Percentiles rank a stretch among this genome's conserved stretches.
Evolutionary conservation across 108 stramenopile genomes (phyloP).

Genomic region (Nitzschia sp.): DNA sequence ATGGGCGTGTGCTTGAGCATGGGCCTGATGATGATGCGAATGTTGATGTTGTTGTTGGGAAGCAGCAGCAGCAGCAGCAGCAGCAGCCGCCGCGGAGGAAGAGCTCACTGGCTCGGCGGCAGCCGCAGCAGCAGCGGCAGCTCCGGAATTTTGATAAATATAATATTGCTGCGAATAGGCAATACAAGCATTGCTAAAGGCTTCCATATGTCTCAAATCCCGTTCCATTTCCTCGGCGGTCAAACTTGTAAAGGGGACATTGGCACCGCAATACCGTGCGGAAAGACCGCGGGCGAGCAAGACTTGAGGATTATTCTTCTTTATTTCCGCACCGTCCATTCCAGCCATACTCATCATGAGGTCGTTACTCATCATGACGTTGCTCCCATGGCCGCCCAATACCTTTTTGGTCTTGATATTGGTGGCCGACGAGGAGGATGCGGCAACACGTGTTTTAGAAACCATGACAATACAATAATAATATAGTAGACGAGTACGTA

Average conservation of each 20-base stretch:
- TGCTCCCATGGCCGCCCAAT: not conserved
- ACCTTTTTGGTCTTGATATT: constrained; percentile 17
- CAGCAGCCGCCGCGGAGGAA: not conserved
- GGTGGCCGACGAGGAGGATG: not conserved
- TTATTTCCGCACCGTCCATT: too few relatives aligned
- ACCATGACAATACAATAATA: too few relatives aligned
- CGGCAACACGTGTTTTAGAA: constrained; percentile 21
- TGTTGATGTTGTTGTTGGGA: not conserved
- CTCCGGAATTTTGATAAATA: constrained; percentile 49
- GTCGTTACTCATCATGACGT: too few relatives aligned
- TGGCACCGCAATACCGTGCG: constrained; percentile 62
- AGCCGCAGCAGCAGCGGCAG: constrained; percentile 14
- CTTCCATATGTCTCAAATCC: constrained; percentile 86
- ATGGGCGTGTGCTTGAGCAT: not conserved
- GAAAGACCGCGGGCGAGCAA: constrained; percentile 77
- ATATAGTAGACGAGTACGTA: too few relatives aligned
- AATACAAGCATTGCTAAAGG: constrained; percentile 66
- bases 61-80: not conserved
- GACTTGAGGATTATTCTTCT: constrained; percentile 31
- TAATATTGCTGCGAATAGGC: constrained; percentile 78
- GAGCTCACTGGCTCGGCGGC: not conserved
- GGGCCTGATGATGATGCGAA: too few relatives aligned
- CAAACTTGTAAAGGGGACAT: constrained; percentile 34
- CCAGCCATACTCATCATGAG: not conserved
- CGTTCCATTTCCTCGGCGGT: constrained; percentile 64